Percentiles rank a stretch among this genome's conserved stretches.
These are phyloP conservation scores for Solanum hybrid DNA, from an alignment of 305 asterid genomes.

Conservation along the genomic window DNA sequence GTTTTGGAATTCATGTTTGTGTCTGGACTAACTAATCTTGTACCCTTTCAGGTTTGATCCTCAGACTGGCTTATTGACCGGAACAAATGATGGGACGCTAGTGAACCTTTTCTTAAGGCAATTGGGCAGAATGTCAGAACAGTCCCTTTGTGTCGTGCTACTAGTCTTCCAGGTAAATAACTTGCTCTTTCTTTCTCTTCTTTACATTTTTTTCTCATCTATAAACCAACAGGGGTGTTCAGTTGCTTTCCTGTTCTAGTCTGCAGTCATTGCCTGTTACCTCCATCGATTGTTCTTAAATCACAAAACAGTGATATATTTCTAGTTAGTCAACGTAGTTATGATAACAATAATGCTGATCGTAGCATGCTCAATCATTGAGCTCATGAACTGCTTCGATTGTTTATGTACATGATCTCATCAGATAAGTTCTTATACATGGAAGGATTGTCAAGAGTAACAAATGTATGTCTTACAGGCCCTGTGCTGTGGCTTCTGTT, in stretches of 20 bases:
- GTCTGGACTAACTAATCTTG: neutral
- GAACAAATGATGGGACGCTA: slow-evolving; percentile 84
- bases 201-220: neutral
- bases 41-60: slow-evolving; percentile 62
- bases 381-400: neutral
- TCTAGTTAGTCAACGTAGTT: neutral
- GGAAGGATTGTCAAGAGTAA: neutral
- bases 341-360: neutral
- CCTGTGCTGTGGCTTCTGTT: slow-evolving; percentile 70
- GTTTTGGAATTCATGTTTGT: neutral
- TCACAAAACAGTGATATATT: neutral
- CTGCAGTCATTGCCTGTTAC: neutral
- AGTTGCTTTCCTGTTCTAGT: neutral
- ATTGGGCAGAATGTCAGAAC: slow-evolving; percentile 73
- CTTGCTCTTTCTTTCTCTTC: neutral
- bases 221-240: neutral
- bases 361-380: neutral
- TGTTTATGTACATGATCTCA: neutral
- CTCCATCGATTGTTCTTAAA: neutral
- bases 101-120: slow-evolving; percentile 71
- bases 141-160: slow-evolving; percentile 60
- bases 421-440: neutral
- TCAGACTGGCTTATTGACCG: slow-evolving; percentile 65
- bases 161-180: slow-evolving; percentile 70
- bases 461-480: slow-evolving; percentile 33